Evolutionary conservation across 768 basidiomycete genomes (phyloP).

Genomic region (Boletus sensibilis): DNA sequence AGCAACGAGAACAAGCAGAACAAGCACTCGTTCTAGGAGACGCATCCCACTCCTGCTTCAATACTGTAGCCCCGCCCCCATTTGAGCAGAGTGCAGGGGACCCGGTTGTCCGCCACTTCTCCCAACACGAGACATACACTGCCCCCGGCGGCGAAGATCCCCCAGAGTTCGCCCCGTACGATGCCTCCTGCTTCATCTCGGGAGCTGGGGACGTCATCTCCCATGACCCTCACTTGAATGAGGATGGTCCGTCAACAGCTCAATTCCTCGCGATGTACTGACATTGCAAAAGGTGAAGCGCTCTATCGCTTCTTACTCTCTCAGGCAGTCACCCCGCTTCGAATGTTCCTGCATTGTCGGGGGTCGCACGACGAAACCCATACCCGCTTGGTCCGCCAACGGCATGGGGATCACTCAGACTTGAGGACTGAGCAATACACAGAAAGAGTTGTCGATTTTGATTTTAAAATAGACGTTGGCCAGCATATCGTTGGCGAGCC

Average conservation of each 20-base stretch:
- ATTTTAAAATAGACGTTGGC: constrained; percentile 60
- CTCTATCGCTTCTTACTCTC: constrained; percentile 72
- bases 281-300: constrained; percentile 51
- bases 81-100: constrained; percentile 30
- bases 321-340: constrained; percentile 48
- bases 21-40: not conserved
- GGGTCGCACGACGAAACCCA: constrained; percentile 59
- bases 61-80: constrained; percentile 18
- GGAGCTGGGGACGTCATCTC: constrained; percentile 55
- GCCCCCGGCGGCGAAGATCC: constrained; percentile 47
- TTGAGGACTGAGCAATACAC: constrained; percentile 50
- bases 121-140: constrained; percentile 19
- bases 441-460: constrained; percentile 64
- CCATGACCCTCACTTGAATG: constrained; percentile 67
- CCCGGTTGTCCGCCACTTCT: constrained; percentile 24
- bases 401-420: constrained; percentile 34
- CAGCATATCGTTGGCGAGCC: constrained; percentile 40
- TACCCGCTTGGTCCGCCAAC: constrained; percentile 43
- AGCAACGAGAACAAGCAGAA: constrained; percentile 3
- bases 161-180: constrained; percentile 60
- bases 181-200: constrained; percentile 56
- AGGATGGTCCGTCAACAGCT: constrained; percentile 46
- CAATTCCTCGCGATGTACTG: not conserved
- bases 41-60: not conserved
- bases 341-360: constrained; percentile 44